These are phyloP conservation scores for Coemansia sp. DNA, from an alignment of 192 early-diverging fungal species.

Conservation along the genomic window DNA sequence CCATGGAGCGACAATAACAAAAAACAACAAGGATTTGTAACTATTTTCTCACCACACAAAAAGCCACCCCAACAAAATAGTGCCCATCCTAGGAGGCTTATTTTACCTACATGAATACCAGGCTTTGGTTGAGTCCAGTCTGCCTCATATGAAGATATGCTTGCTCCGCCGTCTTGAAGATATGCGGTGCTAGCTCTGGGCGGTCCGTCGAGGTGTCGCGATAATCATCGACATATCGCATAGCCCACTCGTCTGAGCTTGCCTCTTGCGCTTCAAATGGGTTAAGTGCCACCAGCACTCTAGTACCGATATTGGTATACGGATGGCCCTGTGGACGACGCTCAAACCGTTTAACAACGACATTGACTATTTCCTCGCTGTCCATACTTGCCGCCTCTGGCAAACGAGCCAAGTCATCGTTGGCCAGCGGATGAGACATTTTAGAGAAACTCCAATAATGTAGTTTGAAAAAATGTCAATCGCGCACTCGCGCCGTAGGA, in stretches of 20 bases:
- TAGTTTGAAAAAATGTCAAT: background rate
- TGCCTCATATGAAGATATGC: constrained; percentile 75
- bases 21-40: background rate
- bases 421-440: constrained; percentile 29
- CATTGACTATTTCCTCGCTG: constrained; percentile 43
- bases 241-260: constrained; percentile 58
- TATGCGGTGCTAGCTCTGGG: constrained; percentile 58
- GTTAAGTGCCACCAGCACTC: constrained; percentile 69
- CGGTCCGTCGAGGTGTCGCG: constrained; percentile 57
- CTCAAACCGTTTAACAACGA: constrained; percentile 47
- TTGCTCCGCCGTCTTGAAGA: constrained; percentile 68
- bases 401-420: constrained; percentile 48
- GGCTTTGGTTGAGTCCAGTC: constrained; percentile 66
- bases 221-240: constrained; percentile 75
- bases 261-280: constrained; percentile 60
- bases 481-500: background rate
- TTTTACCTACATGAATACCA: constrained; percentile 58
- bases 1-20: constrained; percentile 2
- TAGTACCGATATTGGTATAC: constrained; percentile 70
- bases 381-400: constrained; percentile 41
- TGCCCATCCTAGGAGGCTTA: background rate
- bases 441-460: background rate
- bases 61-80: constrained; percentile 48
- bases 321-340: constrained; percentile 49
- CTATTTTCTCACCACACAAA: constrained; percentile 2